Base-by-base conservation (phyloP, 2,329 filamentous ascomycete genomes). In the Cladobotryum mycophilum region DNA sequence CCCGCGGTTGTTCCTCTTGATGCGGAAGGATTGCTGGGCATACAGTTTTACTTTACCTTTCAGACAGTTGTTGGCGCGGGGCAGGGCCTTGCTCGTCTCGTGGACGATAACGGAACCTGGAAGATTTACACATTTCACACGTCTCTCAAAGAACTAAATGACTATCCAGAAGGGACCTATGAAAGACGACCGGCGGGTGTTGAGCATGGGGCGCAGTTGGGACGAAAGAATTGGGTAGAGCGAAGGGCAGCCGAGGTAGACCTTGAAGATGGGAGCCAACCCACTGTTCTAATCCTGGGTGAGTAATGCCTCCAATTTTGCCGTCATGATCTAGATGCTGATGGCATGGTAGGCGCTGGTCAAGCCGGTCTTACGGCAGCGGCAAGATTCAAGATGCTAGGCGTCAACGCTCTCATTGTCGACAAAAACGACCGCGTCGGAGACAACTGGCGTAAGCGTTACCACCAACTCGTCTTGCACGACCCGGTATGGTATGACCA, bases 41-140 rank as follows among this genome's bases (percentile, higher is more conserved):
- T 88, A 0, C 71, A 78, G 45, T 78, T 79, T 52, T 84, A 81
- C 56, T 65, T 84, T 45, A 72, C 63, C 0, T 66, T 83, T 17
- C 70, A 77, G 3, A 84, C 78, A 0, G 66, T 70, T 5, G 57
- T 79, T 1, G 84, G 84, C 0, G 56, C 57, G 0, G 85, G 82
- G 0, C 65, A 72, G 1, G 85, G 84, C 1, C 56, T 86, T 1
- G 70, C 78, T 0, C 70, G 80, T 3, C 62, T 87, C 0, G 69
- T 74, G 0, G 63, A 72, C 36, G 66, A 71, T 44, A 62, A 64
- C 0, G 68, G 63, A 0, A 35, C 52, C 2, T 87, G 82, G 82
- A 84, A 81, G 60, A 76, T 81, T 0, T 85, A 80, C 55, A 83
- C 81, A 1, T 58, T 88, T 0, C 86, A 81, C 59, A 87, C 84